Conservation (phyloP, 441 rosid species). For the Populus hybrid region DNA sequence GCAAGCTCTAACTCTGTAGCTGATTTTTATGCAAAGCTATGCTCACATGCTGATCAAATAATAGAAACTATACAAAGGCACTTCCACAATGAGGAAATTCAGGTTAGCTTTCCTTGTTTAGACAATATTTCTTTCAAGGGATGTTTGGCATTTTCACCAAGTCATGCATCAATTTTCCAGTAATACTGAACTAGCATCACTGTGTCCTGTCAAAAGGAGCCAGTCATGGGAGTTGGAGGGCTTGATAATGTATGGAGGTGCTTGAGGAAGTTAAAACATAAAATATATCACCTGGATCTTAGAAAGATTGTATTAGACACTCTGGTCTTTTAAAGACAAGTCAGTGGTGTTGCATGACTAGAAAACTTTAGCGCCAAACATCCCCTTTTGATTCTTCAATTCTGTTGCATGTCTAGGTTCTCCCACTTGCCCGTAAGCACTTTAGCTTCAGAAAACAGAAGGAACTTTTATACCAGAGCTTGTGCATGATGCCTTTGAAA, state of each 20-base stretch:
- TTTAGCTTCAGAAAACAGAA: slow-evolving; percentile 59
- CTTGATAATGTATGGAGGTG: slow-evolving; percentile 4
- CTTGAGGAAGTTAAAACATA: background rate
- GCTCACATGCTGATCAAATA: slow-evolving; percentile 59
- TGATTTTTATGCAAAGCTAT: slow-evolving; percentile 51
- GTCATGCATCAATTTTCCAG: slow-evolving; percentile 4
- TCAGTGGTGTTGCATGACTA: background rate
- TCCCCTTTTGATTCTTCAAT: slow-evolving; percentile 15
- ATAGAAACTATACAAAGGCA: slow-evolving; percentile 58
- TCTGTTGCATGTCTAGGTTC: slow-evolving; percentile 45
- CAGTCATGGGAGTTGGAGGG: background rate
- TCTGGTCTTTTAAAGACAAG: background rate
- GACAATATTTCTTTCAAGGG: background rate
- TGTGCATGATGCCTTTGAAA: slow-evolving; percentile 69
- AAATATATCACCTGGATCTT: background rate
- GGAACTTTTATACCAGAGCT: slow-evolving; percentile 63
- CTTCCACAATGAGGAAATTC: slow-evolving; percentile 59
- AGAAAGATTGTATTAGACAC: background rate
- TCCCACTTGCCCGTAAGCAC: slow-evolving; percentile 62
- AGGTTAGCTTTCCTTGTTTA: slow-evolving; percentile 37
- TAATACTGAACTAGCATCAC: background rate
- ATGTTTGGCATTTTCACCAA: slow-evolving; percentile 17
- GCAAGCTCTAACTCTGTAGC: slow-evolving; percentile 44
- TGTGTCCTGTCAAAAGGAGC: background rate
- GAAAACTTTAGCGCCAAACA: background rate